Evolutionary conservation across 164 flowering plant species (phyloP), one percentile per base, ranked within the genome.

Genomic region (Vitis cinerea): DNA sequence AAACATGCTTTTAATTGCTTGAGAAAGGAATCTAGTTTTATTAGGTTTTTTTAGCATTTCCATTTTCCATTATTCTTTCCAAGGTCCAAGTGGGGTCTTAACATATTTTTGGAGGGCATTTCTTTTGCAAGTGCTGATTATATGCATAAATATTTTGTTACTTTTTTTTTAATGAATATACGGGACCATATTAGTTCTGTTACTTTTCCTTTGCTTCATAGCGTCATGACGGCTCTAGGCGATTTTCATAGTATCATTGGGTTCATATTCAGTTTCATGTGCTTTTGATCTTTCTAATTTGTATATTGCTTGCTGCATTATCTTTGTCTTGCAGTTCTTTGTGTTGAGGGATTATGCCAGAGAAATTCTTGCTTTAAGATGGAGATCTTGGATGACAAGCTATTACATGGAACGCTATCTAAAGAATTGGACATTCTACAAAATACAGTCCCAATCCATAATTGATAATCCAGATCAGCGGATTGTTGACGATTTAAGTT

Each of bases 341-440:
- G 98, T 95, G 49, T 76, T 95, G 76, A 84, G 96, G 81, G 97
- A 95, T 80, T 95, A 90, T 85, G 98, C 98, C 65, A 86, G 82
- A 78, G 97, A 95, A 52, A 85, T 79, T 59, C 92, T 93, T 72
- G 61, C 97, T 65, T 75, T 95, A 67, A 86, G 97, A 77, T 95
- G 99, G 99, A 85, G 99, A 70, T 91, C 98, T 69, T 93, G 99
- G 99, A 93, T 95, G 98, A 95, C 98, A 49, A 81, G 78, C 71
- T 88, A 82, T 82, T 95, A 93, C 81, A 85, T 95, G 92, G 84
- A 93, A 14, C 96, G 98, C 67, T 95, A 93, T 81, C 82, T 93
- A 31, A 82, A 79, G 78, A 80, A 91, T 70, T 89, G 67, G 68
- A 85, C 88, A 3, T 95, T 95, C 74, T 95, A 93, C 83, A 89